Conservation (phyloP, 1,139 yeast species). For the Pichia sp. region DNA sequence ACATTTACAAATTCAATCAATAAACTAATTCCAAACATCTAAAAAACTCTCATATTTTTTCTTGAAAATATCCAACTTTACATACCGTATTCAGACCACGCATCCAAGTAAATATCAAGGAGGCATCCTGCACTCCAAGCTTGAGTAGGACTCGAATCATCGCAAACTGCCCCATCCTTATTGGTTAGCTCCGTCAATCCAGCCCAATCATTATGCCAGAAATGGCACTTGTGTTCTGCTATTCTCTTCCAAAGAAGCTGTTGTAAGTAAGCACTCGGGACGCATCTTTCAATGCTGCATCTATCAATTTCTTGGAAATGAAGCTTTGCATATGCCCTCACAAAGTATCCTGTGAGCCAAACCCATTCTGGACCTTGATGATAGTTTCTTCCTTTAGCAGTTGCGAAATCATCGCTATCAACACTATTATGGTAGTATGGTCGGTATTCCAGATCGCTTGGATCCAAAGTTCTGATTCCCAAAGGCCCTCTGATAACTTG, state of each 20-base stretch:
- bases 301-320: slow-evolving; percentile 38
- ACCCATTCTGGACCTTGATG: slow-evolving; percentile 99
- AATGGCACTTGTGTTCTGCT: slow-evolving; percentile 64
- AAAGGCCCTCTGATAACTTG: slow-evolving; percentile 74
- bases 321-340: slow-evolving; percentile 67
- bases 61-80: not conserved
- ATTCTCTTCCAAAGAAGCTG: slow-evolving; percentile 50
- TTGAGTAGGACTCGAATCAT: slow-evolving; percentile 90
- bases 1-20: not conserved
- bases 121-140: slow-evolving; percentile 94
- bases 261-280: slow-evolving; percentile 40
- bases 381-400: slow-evolving; percentile 92
- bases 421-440: slow-evolving; percentile 81
- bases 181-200: slow-evolving; percentile 92
- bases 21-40: too few species aligned
- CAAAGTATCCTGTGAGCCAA: slow-evolving; percentile 84
- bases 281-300: slow-evolving; percentile 30
- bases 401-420: slow-evolving; percentile 83
- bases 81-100: slow-evolving; percentile 13
- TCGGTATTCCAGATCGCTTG: slow-evolving; percentile 83
- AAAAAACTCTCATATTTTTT: too few species aligned
- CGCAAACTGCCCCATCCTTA: slow-evolving; percentile 74
- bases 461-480: slow-evolving; percentile 91
- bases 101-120: slow-evolving; percentile 71
- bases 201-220: slow-evolving; percentile 77